Conservation (phyloP, 768 basidiomycete genomes). For the Mrakia blollopis region DNA sequence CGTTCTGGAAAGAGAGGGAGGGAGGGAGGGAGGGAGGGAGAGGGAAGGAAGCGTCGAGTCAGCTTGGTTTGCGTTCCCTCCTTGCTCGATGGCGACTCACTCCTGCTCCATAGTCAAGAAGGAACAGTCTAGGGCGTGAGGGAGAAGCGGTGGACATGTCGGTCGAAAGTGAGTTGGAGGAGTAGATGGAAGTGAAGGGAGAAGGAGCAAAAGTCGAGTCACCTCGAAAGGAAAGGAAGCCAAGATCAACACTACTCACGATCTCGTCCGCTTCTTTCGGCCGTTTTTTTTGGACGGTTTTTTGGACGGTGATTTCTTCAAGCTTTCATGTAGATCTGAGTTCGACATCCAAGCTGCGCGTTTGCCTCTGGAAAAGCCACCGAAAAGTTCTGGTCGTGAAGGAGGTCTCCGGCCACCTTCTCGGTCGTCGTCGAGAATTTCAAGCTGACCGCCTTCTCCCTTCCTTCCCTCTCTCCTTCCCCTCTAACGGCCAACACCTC, state of each 20-base stretch:
- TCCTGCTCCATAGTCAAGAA: slow-evolving; percentile 95
- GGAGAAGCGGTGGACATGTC: neutral
- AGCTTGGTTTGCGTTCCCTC: neutral
- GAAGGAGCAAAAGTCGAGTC: neutral
- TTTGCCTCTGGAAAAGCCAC: no score
- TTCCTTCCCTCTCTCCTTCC: neutral
- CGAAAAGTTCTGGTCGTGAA: neutral
- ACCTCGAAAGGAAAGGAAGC: no score
- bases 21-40: neutral
- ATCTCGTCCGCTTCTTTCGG: no score
- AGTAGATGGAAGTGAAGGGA: neutral
- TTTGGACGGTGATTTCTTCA: no score
- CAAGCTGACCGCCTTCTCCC: neutral
- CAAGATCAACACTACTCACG: no score
- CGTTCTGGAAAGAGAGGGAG: slow-evolving; percentile 46
- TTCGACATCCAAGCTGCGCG: no score
- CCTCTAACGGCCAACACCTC: neutral
- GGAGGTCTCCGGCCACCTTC: no score
- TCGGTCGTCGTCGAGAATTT: neutral
- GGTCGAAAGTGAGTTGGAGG: neutral
- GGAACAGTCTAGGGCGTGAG: slow-evolving; percentile 54
- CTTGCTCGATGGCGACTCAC: slow-evolving; percentile 34
- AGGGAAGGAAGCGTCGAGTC: neutral
- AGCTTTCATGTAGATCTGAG: no score
- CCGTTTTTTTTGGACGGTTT: no score